Base-by-base conservation (phyloP, 495 filamentous ascomycete species). In the Thermochaetoides thermophila region DNA sequence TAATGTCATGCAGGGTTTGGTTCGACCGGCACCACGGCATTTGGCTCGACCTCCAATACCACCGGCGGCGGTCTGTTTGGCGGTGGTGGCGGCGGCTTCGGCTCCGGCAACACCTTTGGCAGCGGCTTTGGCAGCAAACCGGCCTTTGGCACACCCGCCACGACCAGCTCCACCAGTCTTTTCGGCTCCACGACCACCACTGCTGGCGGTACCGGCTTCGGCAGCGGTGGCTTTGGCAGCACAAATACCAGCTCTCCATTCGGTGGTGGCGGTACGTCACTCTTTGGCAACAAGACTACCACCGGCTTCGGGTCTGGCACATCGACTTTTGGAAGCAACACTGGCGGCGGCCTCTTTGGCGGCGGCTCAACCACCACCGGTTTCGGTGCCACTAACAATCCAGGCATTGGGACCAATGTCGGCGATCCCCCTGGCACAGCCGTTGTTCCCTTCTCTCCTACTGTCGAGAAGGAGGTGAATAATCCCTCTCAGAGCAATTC, bases 401-500 rank as follows among this genome's bases (percentile, higher is more conserved):
- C 58, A 9, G 59, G 57, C 13, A 51, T 49, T 12, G 53, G 47
- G 40, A 41, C 46, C 24, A 52, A 57, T 31, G 44, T 69, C 42
- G 58, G 60, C 45, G 63, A 76, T 32, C 64, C 65, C 34, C 64
- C 64, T 27, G 68, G 89, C 31, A 97, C 91, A 5, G 83, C 71
- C 12, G 71, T 76, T 14, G 55, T 60, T 10, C 74, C 77, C 5
- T 97, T 94, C 57, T 61, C 67, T 28, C 59, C 84, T 1, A 69
- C 68, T 24, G 62, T 65, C n/a, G 89, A 97, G 57, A 96, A 94
- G 50, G 91, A 97, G 43, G 48, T 48, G 11, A 62, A 59, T 31
- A 60, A 60, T 4, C 69, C 45, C 0, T 22, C 50, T 20, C 60
- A 65, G 27, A 77, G 64, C 32, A 82, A 79, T 48, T 68, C 79